phyloP scores from a whole-genome alignment of 1,284 basidiomycete species.

The Takashimella tepidaria region DNA sequence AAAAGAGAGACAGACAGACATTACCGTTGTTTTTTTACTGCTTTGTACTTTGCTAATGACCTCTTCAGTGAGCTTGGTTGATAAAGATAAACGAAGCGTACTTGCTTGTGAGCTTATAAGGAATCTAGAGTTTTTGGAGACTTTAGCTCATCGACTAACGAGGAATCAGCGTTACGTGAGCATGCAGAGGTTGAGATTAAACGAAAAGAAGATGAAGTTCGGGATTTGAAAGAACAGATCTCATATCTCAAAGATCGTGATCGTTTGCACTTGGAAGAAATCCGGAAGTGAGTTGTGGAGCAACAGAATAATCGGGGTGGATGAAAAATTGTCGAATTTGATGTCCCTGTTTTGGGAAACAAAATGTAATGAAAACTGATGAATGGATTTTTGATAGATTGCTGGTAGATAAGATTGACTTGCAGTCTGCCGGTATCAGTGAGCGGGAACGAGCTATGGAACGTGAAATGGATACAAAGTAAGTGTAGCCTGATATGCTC shows the following conservation, averaged over 20 bases:
- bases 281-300: slow-evolving; percentile 54
- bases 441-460: slow-evolving; percentile 46
- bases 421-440: slow-evolving; percentile 77
- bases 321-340: no score
- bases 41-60: background rate
- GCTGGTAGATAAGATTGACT: slow-evolving; percentile 81
- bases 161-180: slow-evolving; percentile 70
- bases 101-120: slow-evolving; percentile 46
- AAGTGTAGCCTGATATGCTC: slow-evolving; percentile 9
- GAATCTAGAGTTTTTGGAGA: no score
- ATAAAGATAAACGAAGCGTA: slow-evolving; percentile 50
- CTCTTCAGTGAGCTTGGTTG: slow-evolving; percentile 42
- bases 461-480: slow-evolving; percentile 36
- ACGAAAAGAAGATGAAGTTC: slow-evolving; percentile 63
- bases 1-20: slow-evolving; percentile 2
- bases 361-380: no score
- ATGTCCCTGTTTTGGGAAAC: no score
- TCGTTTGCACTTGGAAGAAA: slow-evolving; percentile 84
- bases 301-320: no score
- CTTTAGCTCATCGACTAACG: no score
- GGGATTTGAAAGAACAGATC: slow-evolving; percentile 62
- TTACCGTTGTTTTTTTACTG: no score
- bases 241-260: slow-evolving; percentile 74
- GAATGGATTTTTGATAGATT: no score
- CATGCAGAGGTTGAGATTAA: slow-evolving; percentile 83